Evolutionary conservation across 2,329 filamentous ascomycete species (phyloP).

Genomic region (Aspergillus fumigatus): DNA sequence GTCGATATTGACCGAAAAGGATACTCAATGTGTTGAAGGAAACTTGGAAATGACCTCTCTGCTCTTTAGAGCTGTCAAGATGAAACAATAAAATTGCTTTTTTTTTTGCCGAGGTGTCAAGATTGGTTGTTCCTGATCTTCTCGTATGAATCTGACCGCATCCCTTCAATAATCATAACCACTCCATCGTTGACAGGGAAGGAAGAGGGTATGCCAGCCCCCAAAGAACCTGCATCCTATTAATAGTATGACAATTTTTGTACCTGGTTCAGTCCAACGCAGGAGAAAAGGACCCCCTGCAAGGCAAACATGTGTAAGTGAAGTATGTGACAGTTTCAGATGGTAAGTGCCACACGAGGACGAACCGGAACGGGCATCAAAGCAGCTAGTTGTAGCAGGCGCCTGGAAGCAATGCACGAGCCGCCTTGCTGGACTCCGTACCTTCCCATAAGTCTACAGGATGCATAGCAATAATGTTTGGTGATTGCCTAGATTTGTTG

Average conservation of each 20-base stretch:
- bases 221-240: neutral
- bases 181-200: neutral
- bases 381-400: neutral
- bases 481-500: neutral
- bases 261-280: too few relatives aligned
- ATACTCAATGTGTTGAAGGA: neutral
- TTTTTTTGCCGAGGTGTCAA: neutral
- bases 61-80: neutral
- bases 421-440: neutral
- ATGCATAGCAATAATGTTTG: neutral
- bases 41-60: neutral
- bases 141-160: neutral
- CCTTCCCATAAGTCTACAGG: neutral
- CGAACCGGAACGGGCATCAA: neutral
- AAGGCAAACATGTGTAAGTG: neutral
- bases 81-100: neutral
- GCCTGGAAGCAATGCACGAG: neutral
- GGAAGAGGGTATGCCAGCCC: neutral
- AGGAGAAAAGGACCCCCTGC: neutral
- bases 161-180: neutral
- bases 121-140: too few relatives aligned
- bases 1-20: neutral
- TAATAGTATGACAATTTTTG: neutral
- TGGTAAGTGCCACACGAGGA: neutral
- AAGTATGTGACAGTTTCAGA: neutral